Conservation (phyloP, 345 rosid genomes). For the Eutrema yunnanense region DNA sequence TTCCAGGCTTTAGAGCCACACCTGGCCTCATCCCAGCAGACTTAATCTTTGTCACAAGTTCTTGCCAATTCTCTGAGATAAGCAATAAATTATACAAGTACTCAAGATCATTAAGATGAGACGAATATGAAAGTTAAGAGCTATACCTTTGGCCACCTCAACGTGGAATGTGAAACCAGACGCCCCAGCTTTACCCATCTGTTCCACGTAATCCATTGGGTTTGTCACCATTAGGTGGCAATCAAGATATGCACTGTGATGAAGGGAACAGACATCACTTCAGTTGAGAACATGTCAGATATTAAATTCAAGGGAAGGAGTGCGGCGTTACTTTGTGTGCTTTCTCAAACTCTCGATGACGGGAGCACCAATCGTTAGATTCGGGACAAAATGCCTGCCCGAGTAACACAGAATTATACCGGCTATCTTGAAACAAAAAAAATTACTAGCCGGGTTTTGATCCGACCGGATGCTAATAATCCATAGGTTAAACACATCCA, state of each 20-base stretch:
- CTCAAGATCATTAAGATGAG: background rate
- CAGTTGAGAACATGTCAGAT: background rate
- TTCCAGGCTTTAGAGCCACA: conserved; percentile 76
- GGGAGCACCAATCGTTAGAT: conserved; percentile 85
- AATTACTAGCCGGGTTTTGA: background rate
- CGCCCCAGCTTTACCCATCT: conserved; percentile 79
- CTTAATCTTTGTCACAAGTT: conserved; percentile 59
- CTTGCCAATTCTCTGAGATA: conserved; percentile 72
- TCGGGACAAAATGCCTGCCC: conserved; percentile 80
- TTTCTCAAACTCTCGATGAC: conserved; percentile 85
- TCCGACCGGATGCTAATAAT: background rate
- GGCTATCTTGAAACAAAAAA: background rate
- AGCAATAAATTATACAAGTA: background rate
- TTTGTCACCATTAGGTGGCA: conserved; percentile 94
- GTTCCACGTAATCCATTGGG: conserved; percentile 83
- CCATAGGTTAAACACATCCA: background rate
- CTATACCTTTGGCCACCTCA: conserved; percentile 67
- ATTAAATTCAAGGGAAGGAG: background rate
- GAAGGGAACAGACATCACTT: background rate
- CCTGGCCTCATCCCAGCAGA: conserved; percentile 88
- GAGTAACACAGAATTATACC: conserved; percentile 5
- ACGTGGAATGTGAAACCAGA: conserved; percentile 95
- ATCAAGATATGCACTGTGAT: conserved; percentile 75
- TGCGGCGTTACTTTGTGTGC: conserved; percentile 66
- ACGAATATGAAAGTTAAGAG: background rate